Conservation (phyloP, 306 rosid genomes). For the Acacia acuminata region DNA sequence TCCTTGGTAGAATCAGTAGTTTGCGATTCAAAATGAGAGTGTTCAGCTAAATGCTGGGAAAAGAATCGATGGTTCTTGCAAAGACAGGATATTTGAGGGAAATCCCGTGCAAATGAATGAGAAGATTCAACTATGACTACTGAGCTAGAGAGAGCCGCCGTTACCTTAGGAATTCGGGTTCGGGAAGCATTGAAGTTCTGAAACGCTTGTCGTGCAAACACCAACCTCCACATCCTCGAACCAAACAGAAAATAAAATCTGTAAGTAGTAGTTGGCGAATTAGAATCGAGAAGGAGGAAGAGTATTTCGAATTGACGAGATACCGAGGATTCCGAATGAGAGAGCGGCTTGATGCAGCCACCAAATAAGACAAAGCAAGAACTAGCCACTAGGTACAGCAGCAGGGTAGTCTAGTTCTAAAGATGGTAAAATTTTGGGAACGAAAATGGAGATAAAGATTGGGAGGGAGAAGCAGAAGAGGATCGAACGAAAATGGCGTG, state of each 20-base stretch:
- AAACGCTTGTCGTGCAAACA: constrained; percentile 18
- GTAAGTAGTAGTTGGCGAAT: background rate
- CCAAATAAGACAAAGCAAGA: background rate
- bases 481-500: background rate
- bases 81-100: constrained; percentile 5
- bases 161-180: constrained; percentile 28
- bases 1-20: constrained; percentile 3
- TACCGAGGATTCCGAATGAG: background rate
- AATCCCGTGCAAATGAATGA: background rate
- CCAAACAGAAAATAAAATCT: background rate
- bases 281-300: background rate
- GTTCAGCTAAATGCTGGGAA: constrained; percentile 27
- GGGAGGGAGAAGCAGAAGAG: background rate
- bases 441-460: too few species aligned
- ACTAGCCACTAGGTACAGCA: background rate
- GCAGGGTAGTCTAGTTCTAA: background rate
- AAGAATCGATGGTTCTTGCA: constrained; percentile 34
- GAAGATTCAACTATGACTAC: background rate
- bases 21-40: constrained; percentile 15
- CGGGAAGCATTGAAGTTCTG: constrained; percentile 18
- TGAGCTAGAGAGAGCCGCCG: constrained; percentile 22
- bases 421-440: too few species aligned
- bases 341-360: background rate
- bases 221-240: constrained; percentile 32
- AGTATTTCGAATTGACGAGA: background rate